phyloP scores from a whole-genome alignment of 805 yeast species.

The Ogataea saltuana region DNA sequence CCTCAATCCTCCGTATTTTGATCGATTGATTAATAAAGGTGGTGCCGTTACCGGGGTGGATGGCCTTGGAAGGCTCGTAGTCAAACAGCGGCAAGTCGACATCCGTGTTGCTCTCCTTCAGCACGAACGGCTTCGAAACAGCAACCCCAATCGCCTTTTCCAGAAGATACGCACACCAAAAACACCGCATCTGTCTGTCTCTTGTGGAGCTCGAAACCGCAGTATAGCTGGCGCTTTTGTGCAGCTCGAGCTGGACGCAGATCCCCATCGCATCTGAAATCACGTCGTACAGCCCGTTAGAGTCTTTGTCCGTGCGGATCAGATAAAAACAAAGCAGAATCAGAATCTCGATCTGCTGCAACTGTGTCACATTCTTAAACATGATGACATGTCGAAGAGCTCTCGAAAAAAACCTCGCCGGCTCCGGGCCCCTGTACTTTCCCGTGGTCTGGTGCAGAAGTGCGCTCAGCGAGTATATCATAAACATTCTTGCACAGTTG shows the following conservation, averaged over 20 bases:
- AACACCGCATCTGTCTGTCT: slow-evolving; percentile 50
- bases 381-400: slow-evolving; percentile 57
- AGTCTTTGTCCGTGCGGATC: slow-evolving; percentile 62
- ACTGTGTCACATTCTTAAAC: slow-evolving; percentile 40
- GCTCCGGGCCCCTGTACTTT: slow-evolving; percentile 54
- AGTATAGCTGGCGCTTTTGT: slow-evolving; percentile 39
- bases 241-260: slow-evolving; percentile 40
- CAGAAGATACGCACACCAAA: slow-evolving; percentile 65
- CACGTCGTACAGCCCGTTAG: slow-evolving; percentile 53
- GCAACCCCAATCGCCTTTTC: slow-evolving; percentile 64
- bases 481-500: slow-evolving; percentile 56
- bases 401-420: slow-evolving; percentile 57
- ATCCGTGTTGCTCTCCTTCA: slow-evolving; percentile 53
- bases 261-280: slow-evolving; percentile 53
- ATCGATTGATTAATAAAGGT: slow-evolving; percentile 58
- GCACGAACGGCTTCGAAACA: slow-evolving; percentile 56
- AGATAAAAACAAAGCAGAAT: slow-evolving; percentile 54
- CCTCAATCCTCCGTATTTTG: slow-evolving; percentile 57
- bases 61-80: slow-evolving; percentile 41
- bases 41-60: slow-evolving; percentile 37
- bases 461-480: slow-evolving; percentile 53
- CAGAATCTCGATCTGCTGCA: slow-evolving; percentile 53
- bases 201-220: slow-evolving; percentile 27
- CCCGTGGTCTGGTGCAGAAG: slow-evolving; percentile 57
- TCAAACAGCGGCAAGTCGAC: slow-evolving; percentile 51